A percentile compares a stretch with the other conserved stretches of the same genome.
phyloP scores from a whole-genome alignment of 2,329 filamentous ascomycete genomes.

The Xylariaceae sp. region DNA sequence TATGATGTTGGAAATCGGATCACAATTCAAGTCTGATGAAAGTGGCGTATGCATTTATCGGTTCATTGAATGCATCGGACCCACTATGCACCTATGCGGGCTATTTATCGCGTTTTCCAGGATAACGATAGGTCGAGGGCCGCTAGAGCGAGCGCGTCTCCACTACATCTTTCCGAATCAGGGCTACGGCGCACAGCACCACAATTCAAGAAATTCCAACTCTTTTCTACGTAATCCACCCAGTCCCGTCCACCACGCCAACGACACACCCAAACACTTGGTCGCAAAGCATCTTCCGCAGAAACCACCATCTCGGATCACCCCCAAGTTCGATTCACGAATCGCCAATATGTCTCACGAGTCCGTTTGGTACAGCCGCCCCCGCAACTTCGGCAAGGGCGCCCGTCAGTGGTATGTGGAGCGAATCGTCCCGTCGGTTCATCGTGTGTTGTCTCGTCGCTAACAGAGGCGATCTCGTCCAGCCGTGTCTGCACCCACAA shows the following conservation, averaged over 20 bases:
- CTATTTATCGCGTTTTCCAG: neutral
- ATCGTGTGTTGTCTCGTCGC: neutral
- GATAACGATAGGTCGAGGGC: neutral
- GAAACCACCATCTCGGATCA: slow-evolving; percentile 9
- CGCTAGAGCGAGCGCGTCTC: neutral
- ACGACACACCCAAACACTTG: slow-evolving; percentile 4
- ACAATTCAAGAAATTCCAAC: slow-evolving; percentile 9
- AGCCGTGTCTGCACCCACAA: slow-evolving; percentile 79
- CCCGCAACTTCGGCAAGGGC: slow-evolving; percentile 96
- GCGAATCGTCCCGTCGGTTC: neutral
- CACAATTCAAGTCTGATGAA: neutral
- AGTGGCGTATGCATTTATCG: neutral
- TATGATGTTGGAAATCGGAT: neutral
- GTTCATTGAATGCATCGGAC: neutral
- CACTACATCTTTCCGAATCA: slow-evolving; percentile 1
- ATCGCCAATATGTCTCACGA: slow-evolving; percentile 63
- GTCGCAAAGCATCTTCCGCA: slow-evolving; percentile 11
- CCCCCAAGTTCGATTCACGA: slow-evolving; percentile 8
- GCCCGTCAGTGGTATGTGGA: slow-evolving; percentile 76
- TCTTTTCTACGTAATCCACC: slow-evolving; percentile 1
- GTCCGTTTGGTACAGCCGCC: slow-evolving; percentile 98
- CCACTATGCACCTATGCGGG: neutral
- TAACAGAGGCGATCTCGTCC: slow-evolving; percentile 12
- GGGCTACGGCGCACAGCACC: slow-evolving; percentile 14
- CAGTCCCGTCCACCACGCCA: neutral